Evolutionary conservation across 2,329 filamentous ascomycete genomes (phyloP).

Genomic region (Fusarium sp.): DNA sequence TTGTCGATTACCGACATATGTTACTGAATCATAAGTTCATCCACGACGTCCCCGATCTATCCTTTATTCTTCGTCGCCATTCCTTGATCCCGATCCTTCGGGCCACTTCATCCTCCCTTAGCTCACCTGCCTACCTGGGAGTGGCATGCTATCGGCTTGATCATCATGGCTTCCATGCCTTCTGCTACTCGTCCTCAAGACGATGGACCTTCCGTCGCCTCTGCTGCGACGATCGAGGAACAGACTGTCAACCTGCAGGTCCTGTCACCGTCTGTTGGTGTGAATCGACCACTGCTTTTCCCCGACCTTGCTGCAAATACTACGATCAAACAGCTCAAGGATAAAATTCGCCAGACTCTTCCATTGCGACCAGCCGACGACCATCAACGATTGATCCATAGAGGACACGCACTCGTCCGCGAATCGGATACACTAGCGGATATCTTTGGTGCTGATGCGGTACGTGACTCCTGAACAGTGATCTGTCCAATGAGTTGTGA

Average conservation of each 20-base stretch:
- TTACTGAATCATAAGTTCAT: background rate
- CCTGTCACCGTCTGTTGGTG: slow-evolving; percentile 66
- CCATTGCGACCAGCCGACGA: slow-evolving; percentile 61
- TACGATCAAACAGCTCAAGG: slow-evolving; percentile 67
- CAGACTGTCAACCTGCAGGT: slow-evolving; percentile 65
- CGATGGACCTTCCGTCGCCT: slow-evolving; percentile 9
- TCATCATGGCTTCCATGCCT: slow-evolving; percentile 54
- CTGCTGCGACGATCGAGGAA: slow-evolving; percentile 42
- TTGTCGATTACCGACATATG: slow-evolving; percentile 12
- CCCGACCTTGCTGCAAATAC: slow-evolving; percentile 59
- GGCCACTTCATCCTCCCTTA: slow-evolving; percentile 16
- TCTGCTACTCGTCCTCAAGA: slow-evolving; percentile 42
- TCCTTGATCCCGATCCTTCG: slow-evolving; percentile 7
- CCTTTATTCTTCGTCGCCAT: background rate
- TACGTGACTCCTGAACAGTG: slow-evolving; percentile 42
- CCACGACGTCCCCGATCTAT: slow-evolving; percentile 4
- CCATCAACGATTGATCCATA: slow-evolving; percentile 68
- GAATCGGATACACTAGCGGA: slow-evolving; percentile 66
- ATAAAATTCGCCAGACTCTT: slow-evolving; percentile 63
- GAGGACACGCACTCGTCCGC: slow-evolving; percentile 64
- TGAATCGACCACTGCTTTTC: slow-evolving; percentile 62
- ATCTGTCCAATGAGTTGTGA: background rate
- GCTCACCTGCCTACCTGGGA: slow-evolving; percentile 12
- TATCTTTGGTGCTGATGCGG: slow-evolving; percentile 65
- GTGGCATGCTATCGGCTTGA: slow-evolving; percentile 44